These are phyloP conservation scores for Pythium volutum DNA, from an alignment of 352 stramenopile genomes.

Conservation along the genomic window DNA sequence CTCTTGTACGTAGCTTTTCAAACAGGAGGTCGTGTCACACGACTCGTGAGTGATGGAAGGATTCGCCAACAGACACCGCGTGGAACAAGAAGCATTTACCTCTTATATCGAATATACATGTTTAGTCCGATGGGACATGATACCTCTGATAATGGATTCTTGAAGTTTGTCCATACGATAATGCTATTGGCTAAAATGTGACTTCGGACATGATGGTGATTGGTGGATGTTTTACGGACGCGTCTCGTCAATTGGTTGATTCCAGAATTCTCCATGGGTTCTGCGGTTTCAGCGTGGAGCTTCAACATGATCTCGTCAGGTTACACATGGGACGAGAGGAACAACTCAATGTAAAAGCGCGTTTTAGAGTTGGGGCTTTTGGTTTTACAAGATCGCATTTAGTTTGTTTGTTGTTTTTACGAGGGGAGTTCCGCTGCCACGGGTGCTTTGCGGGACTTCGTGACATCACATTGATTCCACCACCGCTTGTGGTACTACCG, in stretches of 20 bases:
- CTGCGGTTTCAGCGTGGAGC: no score
- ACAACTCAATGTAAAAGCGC: neutral
- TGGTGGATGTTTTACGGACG: conserved; percentile 14
- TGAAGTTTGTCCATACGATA: neutral
- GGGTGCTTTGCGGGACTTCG: neutral
- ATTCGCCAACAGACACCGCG: neutral
- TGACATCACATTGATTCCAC: neutral
- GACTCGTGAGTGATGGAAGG: neutral
- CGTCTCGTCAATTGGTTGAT: conserved; percentile 14
- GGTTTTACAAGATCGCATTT: conserved; percentile 10
- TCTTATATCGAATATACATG: neutral
- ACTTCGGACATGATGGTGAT: conserved; percentile 4
- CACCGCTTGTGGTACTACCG: neutral
- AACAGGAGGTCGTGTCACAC: neutral
- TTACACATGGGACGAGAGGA: neutral
- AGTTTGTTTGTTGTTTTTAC: neutral
- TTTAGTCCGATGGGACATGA: neutral
- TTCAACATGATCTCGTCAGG: conserved; percentile 18
- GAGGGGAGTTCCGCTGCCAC: neutral
- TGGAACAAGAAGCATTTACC: neutral
- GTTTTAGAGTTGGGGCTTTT: neutral
- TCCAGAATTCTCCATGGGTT: neutral
- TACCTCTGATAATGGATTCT: conserved; percentile 18
- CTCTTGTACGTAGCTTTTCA: conserved; percentile 3
- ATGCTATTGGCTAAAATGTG: conserved; percentile 12